Evolutionary conservation across 768 basidiomycete species (phyloP).

Genomic region (Grammothele lineata): DNA sequence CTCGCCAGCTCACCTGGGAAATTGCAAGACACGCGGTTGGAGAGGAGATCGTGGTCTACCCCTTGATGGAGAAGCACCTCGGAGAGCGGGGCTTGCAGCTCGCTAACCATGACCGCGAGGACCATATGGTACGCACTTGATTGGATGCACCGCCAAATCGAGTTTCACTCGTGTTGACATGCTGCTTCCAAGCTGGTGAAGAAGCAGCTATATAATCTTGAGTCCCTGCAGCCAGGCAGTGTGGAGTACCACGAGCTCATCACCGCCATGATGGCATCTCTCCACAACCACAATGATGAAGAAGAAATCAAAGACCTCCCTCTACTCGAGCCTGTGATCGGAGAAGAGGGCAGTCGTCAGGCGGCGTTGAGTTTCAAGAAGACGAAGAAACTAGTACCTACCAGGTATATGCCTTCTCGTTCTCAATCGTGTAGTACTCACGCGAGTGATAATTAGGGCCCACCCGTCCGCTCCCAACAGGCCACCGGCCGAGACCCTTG

Average conservation of each 20-base stretch:
- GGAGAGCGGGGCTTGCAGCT: conserved; percentile 46
- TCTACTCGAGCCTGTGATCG: conserved; percentile 44
- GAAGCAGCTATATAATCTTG: conserved; percentile 42
- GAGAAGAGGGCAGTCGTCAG: conserved; percentile 36
- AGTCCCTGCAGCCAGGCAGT: conserved; percentile 39
- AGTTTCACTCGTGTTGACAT: no score
- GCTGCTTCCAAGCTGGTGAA: conserved; percentile 29
- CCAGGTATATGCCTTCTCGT: conserved; percentile 34
- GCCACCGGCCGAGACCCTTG: conserved; percentile 59
- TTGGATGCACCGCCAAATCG: background rate
- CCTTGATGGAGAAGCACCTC: conserved; percentile 54
- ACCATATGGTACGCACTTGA: conserved; percentile 43
- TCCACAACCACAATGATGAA: conserved; percentile 51
- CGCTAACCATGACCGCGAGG: conserved; percentile 50
- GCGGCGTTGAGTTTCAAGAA: conserved; percentile 45
- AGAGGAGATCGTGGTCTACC: conserved; percentile 63
- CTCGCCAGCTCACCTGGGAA: conserved; percentile 55
- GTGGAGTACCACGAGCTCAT: conserved; percentile 40
- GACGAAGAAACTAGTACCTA: conserved; percentile 63
- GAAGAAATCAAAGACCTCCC: conserved; percentile 59
- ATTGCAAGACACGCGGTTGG: conserved; percentile 57
- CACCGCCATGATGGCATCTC: conserved; percentile 40
- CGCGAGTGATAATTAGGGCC: conserved; percentile 28
- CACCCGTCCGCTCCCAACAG: conserved; percentile 52
- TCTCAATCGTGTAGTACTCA: background rate